Evolutionary conservation across 1,284 basidiomycete genomes (phyloP), one percentile per base, ranked within the genome.

Genomic region (Pseudozyma sp.): DNA sequence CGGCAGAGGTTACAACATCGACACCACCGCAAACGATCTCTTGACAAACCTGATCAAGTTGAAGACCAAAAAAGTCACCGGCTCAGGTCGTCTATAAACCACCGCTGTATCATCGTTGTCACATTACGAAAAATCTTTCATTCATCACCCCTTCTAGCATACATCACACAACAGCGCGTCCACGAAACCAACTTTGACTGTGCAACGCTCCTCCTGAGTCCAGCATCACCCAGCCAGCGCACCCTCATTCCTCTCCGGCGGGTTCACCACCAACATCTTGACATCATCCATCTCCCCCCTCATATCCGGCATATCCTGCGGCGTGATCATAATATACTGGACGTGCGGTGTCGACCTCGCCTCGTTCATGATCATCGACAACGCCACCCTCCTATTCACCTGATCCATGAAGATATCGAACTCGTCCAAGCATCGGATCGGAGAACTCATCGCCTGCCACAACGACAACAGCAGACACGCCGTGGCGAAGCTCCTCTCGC

Each of bases 401-500:
- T 92, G 91, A 82, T 98, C 95, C 91, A 97, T 94, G 87, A 96
- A 97, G 13, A 97, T 94, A 77, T 97, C 82, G 47, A 73, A 87
- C 87, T 81, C 85, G 91, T 96, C 95, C 35, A 99, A 89, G 81
- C 96, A 99, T 63, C 96, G 88, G 55, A 99, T 89, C 0, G 95
- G 96, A 84, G 94, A 96, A 1, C 92, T 92, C 59, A 96, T 93
- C 10, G 93, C 91, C 79, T 97, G 93, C 97, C 97, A 99, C 45
- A 99, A 87, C 7, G 97, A 91, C 33, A 98, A 87, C 52, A 99
- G 87, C 54, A 99, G 85, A 77, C 94, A 96, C 71, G 98, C 94
- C 0, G 97, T 99, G 7, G 94, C 93, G 86, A 97, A 99, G 6
- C 94, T 96, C 83, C 97, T 96, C 85, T 99, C 96, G 44, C 96